Base-by-base conservation (phyloP, 805 yeast genomes). In the Kuraishia ogatae region DNA sequence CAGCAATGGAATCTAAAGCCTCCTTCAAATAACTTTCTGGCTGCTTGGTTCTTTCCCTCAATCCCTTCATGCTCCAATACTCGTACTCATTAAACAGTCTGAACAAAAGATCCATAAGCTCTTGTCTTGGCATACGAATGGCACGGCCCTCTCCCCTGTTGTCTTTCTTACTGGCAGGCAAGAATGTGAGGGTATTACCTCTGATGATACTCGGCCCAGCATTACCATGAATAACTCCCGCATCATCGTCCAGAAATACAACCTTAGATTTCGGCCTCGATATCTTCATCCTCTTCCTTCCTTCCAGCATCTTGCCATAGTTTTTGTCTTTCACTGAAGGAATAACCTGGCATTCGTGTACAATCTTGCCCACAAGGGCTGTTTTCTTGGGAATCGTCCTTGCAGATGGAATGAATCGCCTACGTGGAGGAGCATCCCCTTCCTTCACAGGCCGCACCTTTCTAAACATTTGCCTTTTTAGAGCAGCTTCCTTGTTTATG, bases 31-130 rank as follows among this genome's bases (percentile, higher is more conserved):
- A 96, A 21, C 85, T 85, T 67, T 94, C 99, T 1, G 99, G 99
- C 75, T 94, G 99, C 64, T 86, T 85, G 2, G 97, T 91, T 61
- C 96, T 81, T 67, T 94, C 99, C 65, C 90, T 87, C 58, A 94
- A 76, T 47, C 97, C 97, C 71, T 91, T 91, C 78, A 94, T 78
- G 11, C 94, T 84, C 99, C 99, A 94, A 70, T 92, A 94, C 66
- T 93, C 97, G 68, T 87, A 90, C 68, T 92, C 96, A 69, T 91
- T 97, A 70, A 94, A 94, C 63, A 93, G 76, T 62, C 87, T 80
- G 81, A 94, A 94, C 61, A 94, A 73, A 61, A 89, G 73, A 70
- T 92, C 97, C 78, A 93, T 80, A 56, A 94, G 79, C 59, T 91
- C 97, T 67, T 88, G 89, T 73, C 89, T 84, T 46, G 96, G 97